Conservation (phyloP, 352 stramenopile genomes). For the Pythium chondricola region DNA sequence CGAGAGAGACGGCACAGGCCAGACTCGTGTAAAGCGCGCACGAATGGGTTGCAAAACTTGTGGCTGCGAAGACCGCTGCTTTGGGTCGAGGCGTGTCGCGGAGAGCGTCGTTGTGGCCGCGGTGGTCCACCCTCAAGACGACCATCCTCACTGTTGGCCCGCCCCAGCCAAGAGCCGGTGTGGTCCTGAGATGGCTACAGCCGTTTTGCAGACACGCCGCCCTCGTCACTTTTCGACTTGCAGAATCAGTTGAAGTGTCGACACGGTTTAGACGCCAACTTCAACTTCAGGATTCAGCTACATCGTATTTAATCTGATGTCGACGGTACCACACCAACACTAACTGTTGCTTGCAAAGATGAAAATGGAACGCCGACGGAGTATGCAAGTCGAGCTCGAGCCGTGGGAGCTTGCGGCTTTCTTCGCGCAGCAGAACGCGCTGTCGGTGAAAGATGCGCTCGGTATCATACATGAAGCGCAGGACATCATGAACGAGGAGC, state of each 20-base stretch:
- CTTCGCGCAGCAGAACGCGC: slow-evolving; percentile 55
- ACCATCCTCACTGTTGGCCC: no score
- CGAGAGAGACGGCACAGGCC: no score
- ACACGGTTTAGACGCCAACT: neutral
- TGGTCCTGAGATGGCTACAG: neutral
- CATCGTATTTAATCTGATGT: slow-evolving; percentile 14
- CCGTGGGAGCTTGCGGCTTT: slow-evolving; percentile 30
- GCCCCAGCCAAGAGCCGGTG: no score
- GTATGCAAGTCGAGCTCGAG: slow-evolving; percentile 30
- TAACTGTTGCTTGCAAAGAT: slow-evolving; percentile 1
- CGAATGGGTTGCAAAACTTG: no score
- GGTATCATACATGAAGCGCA: slow-evolving; percentile 64
- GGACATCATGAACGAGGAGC: slow-evolving; percentile 47
- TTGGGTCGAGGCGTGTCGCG: no score
- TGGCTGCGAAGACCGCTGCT: no score
- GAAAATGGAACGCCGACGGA: slow-evolving; percentile 27
- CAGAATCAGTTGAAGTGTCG: no score
- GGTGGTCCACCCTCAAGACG: no score
- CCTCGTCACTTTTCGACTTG: neutral
- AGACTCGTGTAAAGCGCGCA: no score
- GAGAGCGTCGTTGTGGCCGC: no score
- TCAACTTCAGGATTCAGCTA: no score
- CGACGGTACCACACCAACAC: slow-evolving; percentile 8
- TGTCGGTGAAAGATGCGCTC: slow-evolving; percentile 53
- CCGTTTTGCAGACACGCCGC: neutral